These are phyloP conservation scores for Adiantum capillusveneris DNA, from an alignment of 75 land plant species.

Conservation along the genomic window DNA sequence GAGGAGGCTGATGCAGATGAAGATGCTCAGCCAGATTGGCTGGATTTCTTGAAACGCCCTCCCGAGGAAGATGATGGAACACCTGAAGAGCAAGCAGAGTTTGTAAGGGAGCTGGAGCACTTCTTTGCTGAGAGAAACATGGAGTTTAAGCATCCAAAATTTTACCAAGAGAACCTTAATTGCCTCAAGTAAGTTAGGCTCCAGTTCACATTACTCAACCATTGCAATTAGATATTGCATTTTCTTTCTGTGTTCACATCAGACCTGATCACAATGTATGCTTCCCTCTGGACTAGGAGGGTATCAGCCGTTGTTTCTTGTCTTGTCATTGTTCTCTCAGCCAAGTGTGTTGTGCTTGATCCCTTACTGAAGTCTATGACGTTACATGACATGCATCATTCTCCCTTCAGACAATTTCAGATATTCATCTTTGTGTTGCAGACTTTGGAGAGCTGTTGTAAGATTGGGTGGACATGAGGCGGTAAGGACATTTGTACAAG, in stretches of 20 bases:
- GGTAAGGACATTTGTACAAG: constrained; percentile 37
- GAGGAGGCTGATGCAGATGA: constrained; percentile 24
- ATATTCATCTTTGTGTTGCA: constrained; percentile 12
- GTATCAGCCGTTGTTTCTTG: too few species aligned
- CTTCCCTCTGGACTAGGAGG: too few species aligned
- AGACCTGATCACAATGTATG: too few species aligned
- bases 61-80: constrained; percentile 54
- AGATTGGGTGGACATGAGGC: constrained; percentile 80
- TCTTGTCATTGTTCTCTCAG: too few species aligned
- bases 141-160: constrained; percentile 86
- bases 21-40: neutral
- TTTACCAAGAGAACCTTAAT: constrained; percentile 74
- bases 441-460: constrained; percentile 84
- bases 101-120: constrained; percentile 60
- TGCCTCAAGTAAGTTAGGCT: constrained; percentile 73
- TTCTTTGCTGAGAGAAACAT: constrained; percentile 49
- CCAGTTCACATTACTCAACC: too few species aligned
- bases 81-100: constrained; percentile 57
- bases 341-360: too few species aligned
- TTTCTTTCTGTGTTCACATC: too few species aligned
- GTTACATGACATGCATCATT: too few species aligned
- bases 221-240: too few species aligned
- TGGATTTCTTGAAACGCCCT: constrained; percentile 6
- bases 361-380: too few species aligned
- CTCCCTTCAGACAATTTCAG: neutral